These are phyloP conservation scores for Calocybe gangraenosa DNA, from an alignment of 768 basidiomycete genomes.

Conservation along the genomic window DNA sequence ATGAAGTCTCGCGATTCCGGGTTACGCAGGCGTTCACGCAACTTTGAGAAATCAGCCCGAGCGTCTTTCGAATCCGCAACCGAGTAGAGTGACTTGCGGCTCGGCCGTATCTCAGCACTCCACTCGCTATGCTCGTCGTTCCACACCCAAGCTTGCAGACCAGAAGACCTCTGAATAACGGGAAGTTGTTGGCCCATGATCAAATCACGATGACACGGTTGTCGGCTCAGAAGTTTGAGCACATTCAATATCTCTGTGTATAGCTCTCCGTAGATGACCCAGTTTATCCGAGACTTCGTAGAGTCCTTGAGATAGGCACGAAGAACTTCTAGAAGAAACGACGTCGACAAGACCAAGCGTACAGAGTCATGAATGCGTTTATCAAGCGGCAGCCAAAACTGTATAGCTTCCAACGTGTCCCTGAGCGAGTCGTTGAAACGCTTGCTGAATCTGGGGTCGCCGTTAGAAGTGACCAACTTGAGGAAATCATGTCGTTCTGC, in stretches of 20 bases:
- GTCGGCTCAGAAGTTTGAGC: background rate
- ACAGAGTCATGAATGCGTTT: background rate
- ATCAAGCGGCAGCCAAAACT: constrained; percentile 4
- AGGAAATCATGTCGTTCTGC: constrained; percentile 1
- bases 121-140: background rate
- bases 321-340: constrained; percentile 10
- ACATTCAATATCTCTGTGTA: constrained; percentile 3
- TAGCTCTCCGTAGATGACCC: constrained; percentile 7
- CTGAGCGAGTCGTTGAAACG: background rate
- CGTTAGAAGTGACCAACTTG: background rate
- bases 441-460: background rate
- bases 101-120: background rate
- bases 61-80: background rate
- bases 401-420: background rate
- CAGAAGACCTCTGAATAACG: constrained; percentile 3
- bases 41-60: background rate
- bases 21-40: background rate
- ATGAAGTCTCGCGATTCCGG: background rate
- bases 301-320: constrained; percentile 3
- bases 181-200: constrained; percentile 1
- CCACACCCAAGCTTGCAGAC: constrained; percentile 6
- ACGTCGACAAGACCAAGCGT: constrained; percentile 1
- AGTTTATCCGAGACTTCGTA: constrained; percentile 1
- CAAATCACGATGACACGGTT: background rate
- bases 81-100: constrained; percentile 1